Evolutionary conservation across 2,329 filamentous ascomycete genomes (phyloP), one percentile per base, ranked within the genome.

Genomic region (Beauveria bassiana): DNA sequence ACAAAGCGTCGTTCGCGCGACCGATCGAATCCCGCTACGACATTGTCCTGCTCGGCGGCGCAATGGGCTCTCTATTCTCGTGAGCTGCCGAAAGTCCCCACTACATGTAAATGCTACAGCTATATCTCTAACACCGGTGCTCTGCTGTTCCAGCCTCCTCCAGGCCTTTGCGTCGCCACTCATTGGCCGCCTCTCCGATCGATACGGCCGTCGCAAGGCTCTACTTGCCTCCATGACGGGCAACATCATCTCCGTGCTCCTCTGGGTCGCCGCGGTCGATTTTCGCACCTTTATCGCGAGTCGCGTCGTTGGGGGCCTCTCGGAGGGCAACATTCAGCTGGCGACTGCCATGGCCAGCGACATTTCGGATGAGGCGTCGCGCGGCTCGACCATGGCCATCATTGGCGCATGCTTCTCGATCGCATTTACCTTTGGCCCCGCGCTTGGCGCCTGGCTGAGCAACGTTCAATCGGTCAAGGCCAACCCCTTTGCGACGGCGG

Each of bases 21-120:
- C 93, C 93, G 50, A 98, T 99, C 74, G 93, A 96, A 71, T 93
- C 93, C 62, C 87, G 91, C 78, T 96, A 99, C 79, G 95, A 99
- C 72, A 96, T 98, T 67, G 93, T 99, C 28, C 83, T 99, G 49
- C 85, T 99, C 6, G 95, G 95, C 59, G 95, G 95, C 53, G 95
- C 93, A 24, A 81, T 99, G 28, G 95, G 95, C 65, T 97, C 93
- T 61, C 80, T 99, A 22, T 99, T 99, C 79, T 87, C 84, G 80
- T 83, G 69, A 64, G 80, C 2, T 51, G 12, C 22, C 14, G 9
- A 5, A 46, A 3, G 4, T 5, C 9, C 2, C 14, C n/a, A 20
- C 10, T 24, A 3, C 5, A 20, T 14, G 3, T 4, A 5, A 46
- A 45, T 20, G 16, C 24, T 22, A 8, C n/a, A 9, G 22, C 24